These are phyloP conservation scores for Alternaria sp. DNA, from an alignment of 2,329 filamentous ascomycete genomes.

Conservation along the genomic window DNA sequence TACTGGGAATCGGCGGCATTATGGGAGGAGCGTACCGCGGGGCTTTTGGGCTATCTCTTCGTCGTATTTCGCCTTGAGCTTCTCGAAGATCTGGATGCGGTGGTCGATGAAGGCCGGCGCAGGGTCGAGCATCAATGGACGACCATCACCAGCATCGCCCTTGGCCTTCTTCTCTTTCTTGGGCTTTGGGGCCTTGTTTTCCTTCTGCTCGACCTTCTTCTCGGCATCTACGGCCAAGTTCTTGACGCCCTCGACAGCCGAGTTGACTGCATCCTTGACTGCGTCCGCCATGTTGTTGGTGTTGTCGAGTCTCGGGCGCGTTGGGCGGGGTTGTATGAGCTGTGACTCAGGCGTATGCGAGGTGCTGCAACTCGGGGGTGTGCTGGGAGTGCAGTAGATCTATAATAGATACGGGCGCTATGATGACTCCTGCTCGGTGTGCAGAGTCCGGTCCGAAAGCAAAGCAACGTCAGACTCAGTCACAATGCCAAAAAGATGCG, in stretches of 20 bases:
- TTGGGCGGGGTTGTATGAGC: slow-evolving; percentile 19
- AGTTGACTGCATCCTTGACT: slow-evolving; percentile 56
- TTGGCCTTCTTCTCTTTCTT: slow-evolving; percentile 58
- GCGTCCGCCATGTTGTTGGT: slow-evolving; percentile 55
- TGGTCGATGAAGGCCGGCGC: slow-evolving; percentile 80
- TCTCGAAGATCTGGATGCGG: slow-evolving; percentile 85
- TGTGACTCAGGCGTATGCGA: slow-evolving; percentile 38
- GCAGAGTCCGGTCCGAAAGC: slow-evolving; percentile 6
- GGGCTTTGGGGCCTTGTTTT: slow-evolving; percentile 31
- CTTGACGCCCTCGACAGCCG: slow-evolving; percentile 65
- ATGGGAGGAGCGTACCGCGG: slow-evolving; percentile 51
- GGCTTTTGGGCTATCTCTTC: slow-evolving; percentile 75
- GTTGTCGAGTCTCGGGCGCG: slow-evolving; percentile 25
- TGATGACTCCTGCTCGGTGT: slow-evolving; percentile 8
- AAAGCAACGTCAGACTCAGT: slow-evolving; percentile 15
- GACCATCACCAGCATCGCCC: slow-evolving; percentile 45
- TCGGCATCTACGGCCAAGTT: slow-evolving; percentile 59
- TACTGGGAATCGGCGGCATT: neutral
- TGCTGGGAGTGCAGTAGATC: neutral
- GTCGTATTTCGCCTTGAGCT: slow-evolving; percentile 82
- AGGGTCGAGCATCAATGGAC: slow-evolving; percentile 56
- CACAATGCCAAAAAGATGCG: slow-evolving; percentile 33
- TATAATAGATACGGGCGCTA: neutral
- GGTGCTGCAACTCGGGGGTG: neutral
- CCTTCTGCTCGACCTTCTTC: slow-evolving; percentile 33